phyloP scores from a whole-genome alignment of 2,329 filamentous ascomycete species.

The Paecilomyces dactylethromorphus region DNA sequence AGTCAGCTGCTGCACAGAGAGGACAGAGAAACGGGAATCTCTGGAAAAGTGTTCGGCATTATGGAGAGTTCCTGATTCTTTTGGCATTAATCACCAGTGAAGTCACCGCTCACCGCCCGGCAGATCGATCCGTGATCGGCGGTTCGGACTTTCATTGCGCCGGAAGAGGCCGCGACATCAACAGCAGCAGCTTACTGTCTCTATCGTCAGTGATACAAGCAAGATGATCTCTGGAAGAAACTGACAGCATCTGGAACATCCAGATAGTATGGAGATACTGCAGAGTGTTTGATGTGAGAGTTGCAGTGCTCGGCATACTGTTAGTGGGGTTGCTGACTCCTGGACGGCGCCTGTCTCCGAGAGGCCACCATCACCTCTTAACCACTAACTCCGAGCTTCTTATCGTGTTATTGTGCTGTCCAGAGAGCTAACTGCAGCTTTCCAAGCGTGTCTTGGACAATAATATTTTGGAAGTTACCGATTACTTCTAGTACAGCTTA shows the following conservation, averaged over 20 bases:
- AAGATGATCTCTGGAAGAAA: neutral
- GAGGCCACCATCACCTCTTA: neutral
- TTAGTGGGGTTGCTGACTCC: neutral
- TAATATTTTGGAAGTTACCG: neutral
- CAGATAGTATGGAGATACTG: neutral
- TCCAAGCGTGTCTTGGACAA: neutral
- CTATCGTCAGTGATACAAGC: neutral
- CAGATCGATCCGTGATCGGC: constrained; percentile 2
- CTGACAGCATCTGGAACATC: neutral
- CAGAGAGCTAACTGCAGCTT: neutral
- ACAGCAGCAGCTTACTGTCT: neutral
- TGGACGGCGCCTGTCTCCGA: neutral
- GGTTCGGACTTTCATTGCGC: neutral
- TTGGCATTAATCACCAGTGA: neutral
- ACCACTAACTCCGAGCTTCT: neutral
- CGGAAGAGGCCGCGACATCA: neutral
- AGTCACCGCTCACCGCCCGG: neutral
- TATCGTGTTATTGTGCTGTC: neutral
- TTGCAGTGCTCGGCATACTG: neutral
- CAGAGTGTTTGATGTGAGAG: neutral
- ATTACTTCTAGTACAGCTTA: neutral
- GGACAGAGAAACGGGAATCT: neutral
- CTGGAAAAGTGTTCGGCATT: neutral
- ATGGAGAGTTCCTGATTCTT: neutral
- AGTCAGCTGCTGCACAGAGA: neutral